Evolutionary conservation across 208 protist species (phyloP).

Genomic region (Acanthamoeba sp.): DNA sequence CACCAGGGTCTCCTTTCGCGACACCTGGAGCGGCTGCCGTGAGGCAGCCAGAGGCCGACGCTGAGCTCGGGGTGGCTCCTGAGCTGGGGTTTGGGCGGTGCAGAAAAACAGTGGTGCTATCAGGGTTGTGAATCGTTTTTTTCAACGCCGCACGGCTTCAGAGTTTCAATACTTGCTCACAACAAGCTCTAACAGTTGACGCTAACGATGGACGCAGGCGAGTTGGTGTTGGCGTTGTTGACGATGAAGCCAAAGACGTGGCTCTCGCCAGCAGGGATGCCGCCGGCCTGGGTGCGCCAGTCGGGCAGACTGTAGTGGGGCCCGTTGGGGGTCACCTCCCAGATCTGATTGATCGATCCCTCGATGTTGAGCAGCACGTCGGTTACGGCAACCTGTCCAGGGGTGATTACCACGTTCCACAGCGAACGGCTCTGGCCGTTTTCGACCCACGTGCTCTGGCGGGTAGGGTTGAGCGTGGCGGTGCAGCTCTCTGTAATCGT

Average conservation of each 20-base stretch:
- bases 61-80: not conserved
- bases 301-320: constrained; percentile 10
- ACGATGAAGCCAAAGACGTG: constrained; percentile 64
- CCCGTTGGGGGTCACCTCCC: not conserved
- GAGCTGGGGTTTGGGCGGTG: not conserved
- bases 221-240: not conserved
- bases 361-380: not conserved
- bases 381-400: not conserved
- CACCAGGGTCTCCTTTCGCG: too few species aligned
- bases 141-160: too few species aligned
- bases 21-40: too few species aligned
- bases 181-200: not conserved
- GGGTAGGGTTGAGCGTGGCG: not conserved
- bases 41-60: not conserved
- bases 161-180: too few species aligned
- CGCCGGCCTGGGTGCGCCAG: not conserved
- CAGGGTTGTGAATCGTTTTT: not conserved
- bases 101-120: too few species aligned
- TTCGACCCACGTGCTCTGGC: constrained; percentile 36
- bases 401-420: constrained; percentile 16
- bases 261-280: not conserved
- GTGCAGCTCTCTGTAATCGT: constrained; percentile 28
- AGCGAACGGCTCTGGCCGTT: not conserved
- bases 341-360: constrained; percentile 29
- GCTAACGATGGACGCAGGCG: not conserved